Base-by-base conservation (phyloP, 2,329 filamentous ascomycete genomes). In the Fusarium sublunatum region DNA sequence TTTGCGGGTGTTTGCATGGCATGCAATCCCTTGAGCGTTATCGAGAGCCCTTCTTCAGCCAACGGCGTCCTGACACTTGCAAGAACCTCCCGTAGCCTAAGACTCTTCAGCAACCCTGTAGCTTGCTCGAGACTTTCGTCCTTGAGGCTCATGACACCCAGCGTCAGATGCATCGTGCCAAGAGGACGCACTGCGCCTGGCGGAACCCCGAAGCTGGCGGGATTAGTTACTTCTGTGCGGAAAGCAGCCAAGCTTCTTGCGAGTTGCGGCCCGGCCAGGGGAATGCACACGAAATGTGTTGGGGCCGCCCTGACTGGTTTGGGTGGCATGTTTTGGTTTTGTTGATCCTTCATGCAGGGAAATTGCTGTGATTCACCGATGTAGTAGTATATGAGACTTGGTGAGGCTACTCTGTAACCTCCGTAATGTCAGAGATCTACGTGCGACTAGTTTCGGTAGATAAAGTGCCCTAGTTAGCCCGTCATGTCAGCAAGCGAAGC, bases 131-230 rank as follows among this genome's bases (percentile, higher is more conserved):
- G 63, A 5, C 83, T 80, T 3, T 80, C 75, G 3, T 78, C 81
- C 4, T 81, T 76, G 9, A 97, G 83, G 64, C 85, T 89, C 90
- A 97, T 93, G 2, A 96, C 91, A 0, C 93, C 93, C 0, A 97
- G 81, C 0, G 93, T 97, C 3, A 96, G 79, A 76, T 98, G 94
- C 43, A 97, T 76, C 1, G 92, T 93, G 1, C 91, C 91, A 0
- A 91, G 77, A 0, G 92, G 92, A 26, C 93, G 82, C 46, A 97
- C 79, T 2, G 92, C 92, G 51, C 83, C 83, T 29, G 80, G 73
- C 0, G 91, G 90, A 9, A 94, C 77, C 6, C 80, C 79, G 58
- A 78, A 76, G 63, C 78, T 75, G 54, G 76, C 70, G 47, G 77
- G 67, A 53, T 74, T 76, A 2, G 79, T 81, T 31, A 89, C 82